Base-by-base conservation (phyloP, 176 grass and related monocot genomes). In the Eleusine indica region DNA sequence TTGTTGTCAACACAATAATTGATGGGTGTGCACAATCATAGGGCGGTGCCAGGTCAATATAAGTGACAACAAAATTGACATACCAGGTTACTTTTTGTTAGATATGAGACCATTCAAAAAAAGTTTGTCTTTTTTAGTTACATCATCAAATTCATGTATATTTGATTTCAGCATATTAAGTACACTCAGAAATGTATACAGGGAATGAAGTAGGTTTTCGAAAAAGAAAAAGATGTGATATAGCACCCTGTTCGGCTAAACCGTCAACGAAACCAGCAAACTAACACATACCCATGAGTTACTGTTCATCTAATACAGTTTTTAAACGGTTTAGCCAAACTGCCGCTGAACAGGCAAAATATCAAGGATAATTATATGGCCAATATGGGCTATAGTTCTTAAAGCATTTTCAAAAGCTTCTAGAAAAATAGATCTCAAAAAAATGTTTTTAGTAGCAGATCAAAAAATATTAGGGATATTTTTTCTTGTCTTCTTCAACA, bases 1-100 rank as follows among this genome's bases (percentile, higher is more conserved):
- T 64, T 71, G 14, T 64, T 78, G 18, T 71, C 53, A 78, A 30
- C 66, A 48, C 52, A 71, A 78, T 85, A 71, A 78, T 78, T 78
- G 39, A 48, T 49, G 25, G 49, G 28, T 7, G 66, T 17, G 25
- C 19, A 39, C 54, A 35, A 82, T 47, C 54, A 73, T 73, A 15
- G 70, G 8, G 28, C 9, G 42, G 80, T n/a, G 41, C 19, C 52
- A 63, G 53, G 78, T 68, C 46, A 68, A 68, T 43, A 21, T 39
- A 71, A 48, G 66, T 71, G 52, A 53, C 75, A 63, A 85, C 40
- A 78, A 61, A 69, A 22, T 48, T 51, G 83, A 78, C 30, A 51
- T 71, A 57, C 30, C 39, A 14, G 22, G 10, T 0, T 56, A 71
- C 18, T 38, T 60, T 85, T 1, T 66, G 35, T n/a, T 58, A 17